A percentile compares a stretch with the other conserved stretches of the same genome.
These are phyloP conservation scores for Phanerodontia chrysosporium DNA, from an alignment of 768 basidiomycete genomes.

Conservation along the genomic window DNA sequence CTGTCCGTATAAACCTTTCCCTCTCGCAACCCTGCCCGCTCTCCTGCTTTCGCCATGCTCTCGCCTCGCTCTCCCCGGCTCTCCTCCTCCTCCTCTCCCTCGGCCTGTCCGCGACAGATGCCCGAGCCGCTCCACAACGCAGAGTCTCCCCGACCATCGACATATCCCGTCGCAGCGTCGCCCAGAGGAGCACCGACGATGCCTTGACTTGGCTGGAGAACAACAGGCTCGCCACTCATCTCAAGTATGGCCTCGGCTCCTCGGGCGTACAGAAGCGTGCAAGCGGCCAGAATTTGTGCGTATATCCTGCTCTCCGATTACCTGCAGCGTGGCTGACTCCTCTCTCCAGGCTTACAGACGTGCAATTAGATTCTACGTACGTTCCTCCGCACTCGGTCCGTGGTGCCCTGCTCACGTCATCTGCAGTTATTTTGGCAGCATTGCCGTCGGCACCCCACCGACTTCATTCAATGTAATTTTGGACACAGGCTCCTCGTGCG, in stretches of 20 bases:
- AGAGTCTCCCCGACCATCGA: background rate
- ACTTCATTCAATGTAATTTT: constrained; percentile 79
- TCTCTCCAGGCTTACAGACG: constrained; percentile 53
- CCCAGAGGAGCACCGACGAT: background rate
- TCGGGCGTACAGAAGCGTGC: constrained; percentile 17
- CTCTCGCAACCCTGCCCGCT: background rate
- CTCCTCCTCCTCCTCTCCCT: constrained; percentile 8
- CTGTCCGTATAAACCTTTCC: background rate
- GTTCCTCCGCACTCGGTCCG: constrained; percentile 6
- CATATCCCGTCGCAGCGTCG: constrained; percentile 1
- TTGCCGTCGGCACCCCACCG: constrained; percentile 82
- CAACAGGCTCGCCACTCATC: constrained; percentile 23
- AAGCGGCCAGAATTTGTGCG: constrained; percentile 17
- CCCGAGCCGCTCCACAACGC: constrained; percentile 3
- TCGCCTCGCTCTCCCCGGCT: constrained; percentile 2
- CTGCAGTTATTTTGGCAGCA: constrained; percentile 64
- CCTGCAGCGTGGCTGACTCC: background rate
- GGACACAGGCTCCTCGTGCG: constrained; percentile 84
- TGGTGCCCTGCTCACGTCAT: constrained; percentile 2
- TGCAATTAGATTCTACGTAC: constrained; percentile 63
- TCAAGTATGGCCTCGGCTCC: constrained; percentile 24
- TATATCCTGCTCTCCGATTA: background rate
- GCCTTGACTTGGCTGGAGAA: constrained; percentile 17
- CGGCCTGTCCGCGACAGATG: constrained; percentile 6
- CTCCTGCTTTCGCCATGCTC: constrained; percentile 4